Evolutionary conservation across 1,139 yeast genomes (phyloP).

Genomic region (Hyphopichia fennica): DNA sequence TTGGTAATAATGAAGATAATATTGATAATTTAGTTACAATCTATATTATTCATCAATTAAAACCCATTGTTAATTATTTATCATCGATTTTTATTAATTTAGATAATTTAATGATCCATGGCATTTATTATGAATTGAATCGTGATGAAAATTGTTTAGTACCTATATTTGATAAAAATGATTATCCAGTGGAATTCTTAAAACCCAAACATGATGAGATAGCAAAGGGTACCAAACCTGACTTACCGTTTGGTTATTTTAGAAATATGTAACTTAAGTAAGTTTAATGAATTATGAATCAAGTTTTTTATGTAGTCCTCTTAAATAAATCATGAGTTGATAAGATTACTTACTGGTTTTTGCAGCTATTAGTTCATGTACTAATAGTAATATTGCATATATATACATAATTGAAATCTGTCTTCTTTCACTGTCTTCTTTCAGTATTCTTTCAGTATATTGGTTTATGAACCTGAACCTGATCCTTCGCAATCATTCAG

Average conservation of each 20-base stretch:
- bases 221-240: constrained; percentile 10
- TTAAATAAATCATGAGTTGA: no score
- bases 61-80: constrained; percentile 31
- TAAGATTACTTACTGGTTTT: no score
- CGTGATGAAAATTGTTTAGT: constrained; percentile 12
- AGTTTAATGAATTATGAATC: background rate
- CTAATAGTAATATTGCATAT: no score
- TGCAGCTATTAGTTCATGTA: no score
- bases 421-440: no score
- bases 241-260: constrained; percentile 22
- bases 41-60: constrained; percentile 36
- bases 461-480: no score
- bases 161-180: constrained; percentile 29
- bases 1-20: constrained; percentile 20
- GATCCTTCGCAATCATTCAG: no score
- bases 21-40: constrained; percentile 39
- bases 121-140: constrained; percentile 30
- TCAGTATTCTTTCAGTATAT: no score
- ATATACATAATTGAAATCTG: no score
- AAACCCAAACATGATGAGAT: constrained; percentile 9
- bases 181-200: constrained; percentile 26
- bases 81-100: constrained; percentile 22
- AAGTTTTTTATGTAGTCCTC: no score
- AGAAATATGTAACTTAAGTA: constrained; percentile 5
- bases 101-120: constrained; percentile 37